Evolutionary conservation across 1,139 yeast genomes (phyloP).

Genomic region (Yamadazyma kanchanaburiensis): DNA sequence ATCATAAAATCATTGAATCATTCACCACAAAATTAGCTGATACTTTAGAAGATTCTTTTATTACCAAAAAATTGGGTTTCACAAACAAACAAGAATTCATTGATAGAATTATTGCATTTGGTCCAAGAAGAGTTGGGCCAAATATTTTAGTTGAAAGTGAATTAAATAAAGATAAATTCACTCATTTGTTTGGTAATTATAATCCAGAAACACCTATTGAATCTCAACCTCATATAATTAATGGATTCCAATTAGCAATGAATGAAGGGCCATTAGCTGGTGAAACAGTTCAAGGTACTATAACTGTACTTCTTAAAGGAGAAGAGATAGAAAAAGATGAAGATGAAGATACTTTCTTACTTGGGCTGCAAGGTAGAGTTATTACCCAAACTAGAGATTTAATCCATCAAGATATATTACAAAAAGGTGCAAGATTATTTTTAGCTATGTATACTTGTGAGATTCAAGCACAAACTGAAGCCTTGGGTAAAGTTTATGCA

Average conservation of each 20-base stretch:
- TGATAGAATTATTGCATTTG: slow-evolving; percentile 61
- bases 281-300: slow-evolving; percentile 84
- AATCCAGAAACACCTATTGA: slow-evolving; percentile 29
- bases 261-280: slow-evolving; percentile 85
- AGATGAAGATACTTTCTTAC: slow-evolving; percentile 24
- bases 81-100: slow-evolving; percentile 23
- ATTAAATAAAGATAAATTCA: slow-evolving; percentile 27
- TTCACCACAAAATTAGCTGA: slow-evolving; percentile 31
- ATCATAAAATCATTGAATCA: slow-evolving; percentile 8
- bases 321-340: slow-evolving; percentile 22
- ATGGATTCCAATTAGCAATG: slow-evolving; percentile 84
- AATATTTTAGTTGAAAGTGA: slow-evolving; percentile 66
- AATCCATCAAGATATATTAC: slow-evolving; percentile 65
- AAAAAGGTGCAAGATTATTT: slow-evolving; percentile 85
- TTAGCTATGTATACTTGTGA: slow-evolving; percentile 94
- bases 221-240: slow-evolving; percentile 64
- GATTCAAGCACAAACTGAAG: slow-evolving; percentile 93
- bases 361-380: slow-evolving; percentile 62
- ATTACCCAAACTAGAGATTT: slow-evolving; percentile 72
- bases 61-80: slow-evolving; percentile 14
- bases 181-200: slow-evolving; percentile 19
- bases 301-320: slow-evolving; percentile 43
- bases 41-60: slow-evolving; percentile 19
- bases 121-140: slow-evolving; percentile 75
- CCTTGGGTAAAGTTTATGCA: slow-evolving; percentile 90